phyloP scores from a whole-genome alignment of 192 early-diverging fungal species.

The Nowakowskiella sp. region DNA sequence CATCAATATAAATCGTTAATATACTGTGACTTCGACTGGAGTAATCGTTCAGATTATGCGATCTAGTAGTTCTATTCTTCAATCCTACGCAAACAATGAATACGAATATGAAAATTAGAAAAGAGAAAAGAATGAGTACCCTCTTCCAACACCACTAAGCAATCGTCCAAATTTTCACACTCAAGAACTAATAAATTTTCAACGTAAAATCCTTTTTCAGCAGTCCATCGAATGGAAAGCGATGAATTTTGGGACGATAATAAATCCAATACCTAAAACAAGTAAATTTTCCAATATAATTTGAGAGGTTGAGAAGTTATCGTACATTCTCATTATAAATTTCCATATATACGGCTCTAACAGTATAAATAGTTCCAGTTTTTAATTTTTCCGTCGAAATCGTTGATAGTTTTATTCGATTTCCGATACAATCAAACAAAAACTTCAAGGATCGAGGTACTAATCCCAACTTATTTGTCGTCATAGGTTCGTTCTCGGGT shows the following conservation, averaged over 20 bases:
- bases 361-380: constrained; percentile 1
- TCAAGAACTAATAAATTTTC: constrained; percentile 46
- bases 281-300: neutral
- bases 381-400: neutral
- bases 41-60: constrained; percentile 48
- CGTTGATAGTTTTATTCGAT: constrained; percentile 4
- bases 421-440: no score
- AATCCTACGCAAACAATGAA: constrained; percentile 23
- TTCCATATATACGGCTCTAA: constrained; percentile 43
- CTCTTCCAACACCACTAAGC: constrained; percentile 47
- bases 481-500: constrained; percentile 18
- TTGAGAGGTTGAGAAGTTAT: neutral
- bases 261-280: constrained; percentile 36
- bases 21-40: constrained; percentile 45
- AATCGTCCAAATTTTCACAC: constrained; percentile 40
- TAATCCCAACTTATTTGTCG: constrained; percentile 24
- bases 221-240: constrained; percentile 37
- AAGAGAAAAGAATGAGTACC: constrained; percentile 14
- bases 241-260: constrained; percentile 21
- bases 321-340: constrained; percentile 50
- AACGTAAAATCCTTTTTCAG: constrained; percentile 42
- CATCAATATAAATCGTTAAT: constrained; percentile 44
- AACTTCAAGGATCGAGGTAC: constrained; percentile 27
- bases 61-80: constrained; percentile 43
- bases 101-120: constrained; percentile 8